Percentiles rank a stretch among this genome's conserved stretches.
These are phyloP conservation scores for Mucor racemosus DNA, from an alignment of 371 early-diverging fungal species.

Conservation along the genomic window DNA sequence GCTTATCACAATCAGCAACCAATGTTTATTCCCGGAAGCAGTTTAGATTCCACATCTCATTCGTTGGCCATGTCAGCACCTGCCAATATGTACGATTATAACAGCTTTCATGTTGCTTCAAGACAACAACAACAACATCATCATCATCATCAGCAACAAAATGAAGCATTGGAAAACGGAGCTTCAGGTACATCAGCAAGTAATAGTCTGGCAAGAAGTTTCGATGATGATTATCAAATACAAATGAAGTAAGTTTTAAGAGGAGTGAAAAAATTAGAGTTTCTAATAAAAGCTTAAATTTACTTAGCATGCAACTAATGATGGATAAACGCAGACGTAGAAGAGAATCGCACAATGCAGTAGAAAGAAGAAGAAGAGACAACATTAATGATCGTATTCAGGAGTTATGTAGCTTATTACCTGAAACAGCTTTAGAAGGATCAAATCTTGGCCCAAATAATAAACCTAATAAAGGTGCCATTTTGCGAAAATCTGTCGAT, in stretches of 20 bases:
- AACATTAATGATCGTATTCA: slow-evolving; percentile 97
- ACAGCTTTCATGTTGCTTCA: background rate
- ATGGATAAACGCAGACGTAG: slow-evolving; percentile 89
- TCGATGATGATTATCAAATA: slow-evolving; percentile 46
- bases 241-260: slow-evolving; percentile 46
- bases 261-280: background rate
- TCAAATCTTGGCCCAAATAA: slow-evolving; percentile 71
- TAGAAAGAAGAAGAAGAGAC: slow-evolving; percentile 93
- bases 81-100: slow-evolving; percentile 38
- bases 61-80: slow-evolving; percentile 49
- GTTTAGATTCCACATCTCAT: background rate
- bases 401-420: slow-evolving; percentile 85
- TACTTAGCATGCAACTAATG: slow-evolving; percentile 42
- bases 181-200: slow-evolving; percentile 6
- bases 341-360: slow-evolving; percentile 96
- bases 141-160: no score
- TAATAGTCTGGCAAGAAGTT: slow-evolving; percentile 30
- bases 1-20: slow-evolving; percentile 21
- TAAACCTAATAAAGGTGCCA: slow-evolving; percentile 83
- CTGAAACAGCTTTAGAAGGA: slow-evolving; percentile 66
- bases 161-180: background rate
- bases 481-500: slow-evolving; percentile 87
- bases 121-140: background rate
- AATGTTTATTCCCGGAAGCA: slow-evolving; percentile 25
- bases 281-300: background rate